Base-by-base conservation (phyloP, 805 yeast genomes). In the Yamadazyma olivae region DNA sequence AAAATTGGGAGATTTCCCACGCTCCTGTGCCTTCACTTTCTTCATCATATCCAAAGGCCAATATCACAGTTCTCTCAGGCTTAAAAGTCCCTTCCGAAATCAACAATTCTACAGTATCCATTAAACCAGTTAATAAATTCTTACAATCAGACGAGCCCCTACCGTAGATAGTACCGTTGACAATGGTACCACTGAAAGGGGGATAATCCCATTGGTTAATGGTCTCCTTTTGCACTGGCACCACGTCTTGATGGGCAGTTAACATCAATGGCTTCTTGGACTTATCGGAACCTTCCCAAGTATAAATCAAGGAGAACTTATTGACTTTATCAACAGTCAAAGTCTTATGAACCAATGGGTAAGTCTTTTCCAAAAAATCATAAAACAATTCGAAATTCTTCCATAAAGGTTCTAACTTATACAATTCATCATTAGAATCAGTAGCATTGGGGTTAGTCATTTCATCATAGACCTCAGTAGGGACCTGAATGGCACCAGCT, bases 31-130 rank as follows among this genome's bases (percentile, higher is more conserved):
- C 76, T 5, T 50, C 49, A 6, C 67, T 51, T 48, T 72, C 78
- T 46, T 72, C 78, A 46, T 72, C 78, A 36, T 67, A 71, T 1
- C 77, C 77, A 45, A 71, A 71, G 0, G 67, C 67, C 16, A 68
- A 51, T 13, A 71, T 49, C 4, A 71, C 51, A 0, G 74, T 67
- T 47, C 77, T 54, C 29, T 51, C 46, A 1, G 77, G 77, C n/a
- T 43, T 32, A 43, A 72, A 71, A 19, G 40, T 29, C 1, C 44
- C 50, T 29, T 57, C 64, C 3, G 45, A 30, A 25, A 63, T 45
- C 10, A 63, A 44, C 5, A 59, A 41, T 34, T 63, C 68, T 12
- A 60, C 37, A 1, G 65, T 49, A 25, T 65, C 67, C 36, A 67
- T 44, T 7, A 71, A 42, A 47, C 70, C 77, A 27, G 67, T 53